phyloP scores from a whole-genome alignment of 2,329 filamentous ascomycete species.

The Mycocentrospora acerina region DNA sequence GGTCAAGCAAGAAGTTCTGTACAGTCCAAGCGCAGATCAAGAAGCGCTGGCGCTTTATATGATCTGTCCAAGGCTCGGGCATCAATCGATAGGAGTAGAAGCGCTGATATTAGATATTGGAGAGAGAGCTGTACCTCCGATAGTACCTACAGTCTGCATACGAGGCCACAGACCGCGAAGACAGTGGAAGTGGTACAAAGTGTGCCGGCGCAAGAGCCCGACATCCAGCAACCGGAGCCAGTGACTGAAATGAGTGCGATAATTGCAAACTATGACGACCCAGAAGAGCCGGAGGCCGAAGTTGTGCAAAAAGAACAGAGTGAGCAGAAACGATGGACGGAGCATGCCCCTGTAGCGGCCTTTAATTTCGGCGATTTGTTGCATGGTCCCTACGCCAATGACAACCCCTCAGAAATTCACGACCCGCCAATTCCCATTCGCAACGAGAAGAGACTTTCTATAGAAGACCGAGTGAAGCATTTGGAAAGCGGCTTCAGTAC shows the following conservation, averaged over 20 bases:
- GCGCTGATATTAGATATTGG: constrained; percentile 41
- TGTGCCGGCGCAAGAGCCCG: constrained; percentile 23
- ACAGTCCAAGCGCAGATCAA: constrained; percentile 36
- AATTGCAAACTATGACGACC: constrained; percentile 21
- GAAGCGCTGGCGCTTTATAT: constrained; percentile 41
- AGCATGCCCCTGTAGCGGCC: constrained; percentile 27
- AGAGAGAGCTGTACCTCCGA: constrained; percentile 35
- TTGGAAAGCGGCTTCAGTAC: constrained; percentile 34
- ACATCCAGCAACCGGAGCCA: constrained; percentile 18
- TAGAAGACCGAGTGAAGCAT: constrained; percentile 38
- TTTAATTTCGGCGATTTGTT: constrained; percentile 43
- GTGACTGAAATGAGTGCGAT: constrained; percentile 27
- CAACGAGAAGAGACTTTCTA: constrained; percentile 23
- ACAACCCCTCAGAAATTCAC: constrained; percentile 11
- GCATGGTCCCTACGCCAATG: constrained; percentile 23
- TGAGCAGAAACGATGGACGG: constrained; percentile 1
- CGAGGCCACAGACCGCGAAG: constrained; percentile 35
- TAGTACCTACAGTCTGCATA: constrained; percentile 32
- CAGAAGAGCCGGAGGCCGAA: constrained; percentile 9
- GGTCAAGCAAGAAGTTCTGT: constrained; percentile 17
- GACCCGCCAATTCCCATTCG: constrained; percentile 13
- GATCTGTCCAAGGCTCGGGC: constrained; percentile 30
- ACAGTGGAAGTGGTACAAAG: constrained; percentile 35
- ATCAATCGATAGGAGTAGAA: constrained; percentile 30
- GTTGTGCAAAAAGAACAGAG: constrained; percentile 3